Evolutionary conservation across 495 filamentous ascomycete species (phyloP).

Genomic region (Neurospora sp.): DNA sequence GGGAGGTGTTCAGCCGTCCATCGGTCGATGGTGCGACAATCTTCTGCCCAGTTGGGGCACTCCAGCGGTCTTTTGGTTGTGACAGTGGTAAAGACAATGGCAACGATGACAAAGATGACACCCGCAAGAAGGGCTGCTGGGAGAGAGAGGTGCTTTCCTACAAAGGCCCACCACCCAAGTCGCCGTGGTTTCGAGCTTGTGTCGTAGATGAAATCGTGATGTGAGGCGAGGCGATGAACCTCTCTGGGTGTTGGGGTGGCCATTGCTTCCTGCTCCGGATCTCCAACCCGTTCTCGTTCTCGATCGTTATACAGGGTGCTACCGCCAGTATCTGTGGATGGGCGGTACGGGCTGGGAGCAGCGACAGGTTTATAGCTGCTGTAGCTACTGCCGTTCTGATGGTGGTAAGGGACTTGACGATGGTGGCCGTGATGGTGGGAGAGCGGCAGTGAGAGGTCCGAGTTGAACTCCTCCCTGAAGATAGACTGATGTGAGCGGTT

Average conservation of each 20-base stretch:
- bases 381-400: background rate
- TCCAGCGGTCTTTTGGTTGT: slow-evolving; percentile 15
- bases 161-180: slow-evolving; percentile 17
- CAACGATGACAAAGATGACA: slow-evolving; percentile 13
- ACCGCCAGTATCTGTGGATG: background rate
- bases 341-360: background rate
- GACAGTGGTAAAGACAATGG: slow-evolving; percentile 16
- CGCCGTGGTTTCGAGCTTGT: slow-evolving; percentile 10
- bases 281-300: background rate
- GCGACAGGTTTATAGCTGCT: background rate
- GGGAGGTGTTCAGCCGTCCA: slow-evolving; percentile 20
- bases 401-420: slow-evolving; percentile 2
- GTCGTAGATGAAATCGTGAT: slow-evolving; percentile 20
- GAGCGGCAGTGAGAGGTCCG: slow-evolving; percentile 3
- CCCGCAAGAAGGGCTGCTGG: slow-evolving; percentile 12
- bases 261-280: background rate
- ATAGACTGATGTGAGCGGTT: slow-evolving; percentile 16
- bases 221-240: slow-evolving; percentile 18
- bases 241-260: slow-evolving; percentile 13
- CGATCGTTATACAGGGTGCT: background rate
- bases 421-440: slow-evolving; percentile 4
- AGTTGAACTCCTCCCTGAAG: slow-evolving; percentile 22
- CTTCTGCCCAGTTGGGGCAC: slow-evolving; percentile 18
- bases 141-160: slow-evolving; percentile 18
- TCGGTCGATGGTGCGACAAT: slow-evolving; percentile 8